Conservation (phyloP, 371 early-diverging fungal species). For the Lichtheimia hyalospora region DNA sequence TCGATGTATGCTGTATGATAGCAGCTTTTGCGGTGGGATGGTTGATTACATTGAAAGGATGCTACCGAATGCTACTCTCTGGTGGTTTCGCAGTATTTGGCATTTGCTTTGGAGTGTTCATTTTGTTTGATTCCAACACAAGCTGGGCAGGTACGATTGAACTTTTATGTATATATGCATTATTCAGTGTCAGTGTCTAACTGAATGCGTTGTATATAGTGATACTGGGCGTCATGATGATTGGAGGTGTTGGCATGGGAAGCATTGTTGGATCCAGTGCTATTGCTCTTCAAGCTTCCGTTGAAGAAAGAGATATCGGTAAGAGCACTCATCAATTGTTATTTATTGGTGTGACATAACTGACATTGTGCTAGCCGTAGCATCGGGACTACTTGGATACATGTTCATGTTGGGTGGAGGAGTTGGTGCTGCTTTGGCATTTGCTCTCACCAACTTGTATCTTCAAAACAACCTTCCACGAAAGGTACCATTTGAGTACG, state of each 20-base stretch:
- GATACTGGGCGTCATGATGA: conserved; percentile 31
- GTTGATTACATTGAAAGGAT: conserved; percentile 41
- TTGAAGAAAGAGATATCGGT: conserved; percentile 6
- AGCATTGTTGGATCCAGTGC: conserved; percentile 32
- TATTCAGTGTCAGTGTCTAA: too few species aligned
- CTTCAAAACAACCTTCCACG: conserved; percentile 21
- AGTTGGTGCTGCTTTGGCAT: conserved; percentile 38
- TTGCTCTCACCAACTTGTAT: conserved; percentile 31
- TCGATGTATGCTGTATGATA: conserved; percentile 40
- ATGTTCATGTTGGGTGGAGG: conserved; percentile 43
- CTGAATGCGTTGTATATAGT: background rate
- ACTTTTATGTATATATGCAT: background rate
- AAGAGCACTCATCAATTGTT: background rate
- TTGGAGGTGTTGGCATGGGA: conserved; percentile 33
- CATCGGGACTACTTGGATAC: conserved; percentile 40
- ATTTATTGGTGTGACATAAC: background rate
- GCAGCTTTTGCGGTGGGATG: conserved; percentile 37
- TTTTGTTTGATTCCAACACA: conserved; percentile 24
- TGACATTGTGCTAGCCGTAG: conserved; percentile 26
- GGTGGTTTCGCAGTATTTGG: conserved; percentile 37
- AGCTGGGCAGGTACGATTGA: conserved; percentile 24
- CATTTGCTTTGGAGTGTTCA: conserved; percentile 27
- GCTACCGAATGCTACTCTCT: conserved; percentile 43
- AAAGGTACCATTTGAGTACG: conserved; percentile 25
- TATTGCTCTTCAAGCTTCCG: conserved; percentile 42